Evolutionary conservation across 2,329 filamentous ascomycete species (phyloP).

Genomic region (Acephala macrosclerotiorum): DNA sequence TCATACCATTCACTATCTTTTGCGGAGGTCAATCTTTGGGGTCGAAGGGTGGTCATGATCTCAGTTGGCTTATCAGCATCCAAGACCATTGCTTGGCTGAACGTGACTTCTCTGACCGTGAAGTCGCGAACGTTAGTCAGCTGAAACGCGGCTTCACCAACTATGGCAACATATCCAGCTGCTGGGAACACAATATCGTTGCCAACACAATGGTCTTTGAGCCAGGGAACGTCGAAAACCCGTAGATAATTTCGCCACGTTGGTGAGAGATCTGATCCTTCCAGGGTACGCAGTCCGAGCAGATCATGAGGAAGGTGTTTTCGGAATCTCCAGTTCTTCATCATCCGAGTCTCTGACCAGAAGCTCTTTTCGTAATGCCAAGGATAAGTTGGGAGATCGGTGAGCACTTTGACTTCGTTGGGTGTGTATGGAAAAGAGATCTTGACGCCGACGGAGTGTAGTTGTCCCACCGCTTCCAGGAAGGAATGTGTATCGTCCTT

Average conservation of each 20-base stretch:
- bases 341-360: slow-evolving; percentile 60
- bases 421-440: too few relatives aligned
- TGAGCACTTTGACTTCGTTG: slow-evolving; percentile 38
- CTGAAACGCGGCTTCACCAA: slow-evolving; percentile 39
- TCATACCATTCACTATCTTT: too few relatives aligned
- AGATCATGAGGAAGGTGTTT: slow-evolving; percentile 50
- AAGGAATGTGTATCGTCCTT: slow-evolving; percentile 8
- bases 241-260: slow-evolving; percentile 43
- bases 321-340: slow-evolving; percentile 52
- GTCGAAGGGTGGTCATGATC: too few relatives aligned
- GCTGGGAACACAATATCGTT: slow-evolving; percentile 40
- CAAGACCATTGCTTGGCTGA: too few relatives aligned
- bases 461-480: background rate
- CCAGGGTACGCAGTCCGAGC: slow-evolving; percentile 39
- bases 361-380: slow-evolving; percentile 59
- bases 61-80: too few relatives aligned
- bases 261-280: slow-evolving; percentile 30
- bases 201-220: slow-evolving; percentile 41
- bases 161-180: slow-evolving; percentile 43
- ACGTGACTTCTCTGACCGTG: too few relatives aligned
- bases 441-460: slow-evolving; percentile 2
- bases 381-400: slow-evolving; percentile 57
- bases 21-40: too few relatives aligned
- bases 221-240: slow-evolving; percentile 40
- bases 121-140: slow-evolving; percentile 1